Conservation (phyloP, 2,329 filamentous ascomycete species). For the Aspergillus nomiae region DNA sequence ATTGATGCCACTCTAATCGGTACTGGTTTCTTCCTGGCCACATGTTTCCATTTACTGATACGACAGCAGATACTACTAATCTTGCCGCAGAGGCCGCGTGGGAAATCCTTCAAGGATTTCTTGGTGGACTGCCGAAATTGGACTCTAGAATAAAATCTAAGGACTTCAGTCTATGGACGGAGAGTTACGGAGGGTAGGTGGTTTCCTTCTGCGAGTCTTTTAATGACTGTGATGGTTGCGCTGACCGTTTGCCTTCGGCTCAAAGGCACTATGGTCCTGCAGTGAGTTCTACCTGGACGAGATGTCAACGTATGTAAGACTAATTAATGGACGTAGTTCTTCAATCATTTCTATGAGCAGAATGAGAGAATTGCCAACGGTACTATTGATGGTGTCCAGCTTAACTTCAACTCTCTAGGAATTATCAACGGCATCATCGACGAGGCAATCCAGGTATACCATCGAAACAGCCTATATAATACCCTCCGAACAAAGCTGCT, state of each 20-base stretch:
- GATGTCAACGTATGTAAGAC: not conserved
- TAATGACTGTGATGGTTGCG: not conserved
- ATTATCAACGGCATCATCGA: constrained; percentile 61
- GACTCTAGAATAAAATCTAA: constrained; percentile 53
- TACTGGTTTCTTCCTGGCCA: constrained; percentile 15
- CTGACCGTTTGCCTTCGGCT: constrained; percentile 17
- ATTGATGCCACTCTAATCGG: constrained; percentile 52
- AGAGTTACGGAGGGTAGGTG: constrained; percentile 53
- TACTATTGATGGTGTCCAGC: constrained; percentile 48
- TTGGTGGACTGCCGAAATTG: constrained; percentile 51
- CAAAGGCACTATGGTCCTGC: constrained; percentile 54
- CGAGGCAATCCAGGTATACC: constrained; percentile 48
- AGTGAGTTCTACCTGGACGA: constrained; percentile 18
- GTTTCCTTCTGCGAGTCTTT: not conserved
- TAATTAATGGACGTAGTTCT: constrained; percentile 47
- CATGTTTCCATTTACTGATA: not conserved
- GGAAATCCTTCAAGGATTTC: constrained; percentile 59
- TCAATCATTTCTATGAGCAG: constrained; percentile 59
- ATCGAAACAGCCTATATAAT: not conserved
- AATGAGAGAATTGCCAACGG: constrained; percentile 58
- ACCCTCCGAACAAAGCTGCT: not conserved
- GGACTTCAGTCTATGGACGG: constrained; percentile 62
- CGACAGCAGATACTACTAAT: constrained; percentile 53
- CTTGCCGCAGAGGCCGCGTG: constrained; percentile 58
- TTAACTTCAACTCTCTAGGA: constrained; percentile 58